phyloP scores from a whole-genome alignment of 1,139 yeast species.

The Yamadazyma dendronema region DNA sequence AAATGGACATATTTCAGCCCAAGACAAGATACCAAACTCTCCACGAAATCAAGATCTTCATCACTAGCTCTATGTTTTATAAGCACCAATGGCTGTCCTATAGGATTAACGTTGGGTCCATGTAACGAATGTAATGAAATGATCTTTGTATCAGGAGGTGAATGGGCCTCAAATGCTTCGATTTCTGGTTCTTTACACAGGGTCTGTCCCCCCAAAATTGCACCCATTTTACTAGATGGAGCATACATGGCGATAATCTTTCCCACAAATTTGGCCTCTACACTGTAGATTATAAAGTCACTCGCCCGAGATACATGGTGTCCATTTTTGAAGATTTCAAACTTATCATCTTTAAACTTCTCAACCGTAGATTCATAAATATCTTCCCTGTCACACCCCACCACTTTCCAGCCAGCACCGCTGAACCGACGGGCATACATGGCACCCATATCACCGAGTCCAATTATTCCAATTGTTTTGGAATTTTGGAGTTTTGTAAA shows the following conservation, averaged over 20 bases:
- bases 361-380: slow-evolving; percentile 45
- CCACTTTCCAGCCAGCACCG: slow-evolving; percentile 85
- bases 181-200: slow-evolving; percentile 93
- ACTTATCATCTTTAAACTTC: slow-evolving; percentile 41
- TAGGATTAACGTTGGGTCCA: slow-evolving; percentile 87
- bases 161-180: slow-evolving; percentile 69
- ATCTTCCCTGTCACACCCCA: slow-evolving; percentile 87
- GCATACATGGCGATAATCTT: slow-evolving; percentile 74
- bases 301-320: slow-evolving; percentile 76
- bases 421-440: slow-evolving; percentile 78
- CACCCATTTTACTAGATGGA: slow-evolving; percentile 81
- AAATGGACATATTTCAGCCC: slow-evolving; percentile 76
- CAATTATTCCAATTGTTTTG: slow-evolving; percentile 82
- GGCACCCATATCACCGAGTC: slow-evolving; percentile 95
- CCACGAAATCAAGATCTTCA: slow-evolving; percentile 59
- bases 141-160: slow-evolving; percentile 80
- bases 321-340: slow-evolving; percentile 69
- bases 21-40: slow-evolving; percentile 64
- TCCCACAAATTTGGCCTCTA: slow-evolving; percentile 81
- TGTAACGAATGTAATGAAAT: slow-evolving; percentile 88
- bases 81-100: slow-evolving; percentile 89
- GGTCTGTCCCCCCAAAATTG: slow-evolving; percentile 97
- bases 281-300: slow-evolving; percentile 84
- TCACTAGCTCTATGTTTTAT: slow-evolving; percentile 70
- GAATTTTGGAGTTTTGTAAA: slow-evolving; percentile 16